phyloP scores from a whole-genome alignment of 164 flowering plant species.

The Vitis rupestris region DNA sequence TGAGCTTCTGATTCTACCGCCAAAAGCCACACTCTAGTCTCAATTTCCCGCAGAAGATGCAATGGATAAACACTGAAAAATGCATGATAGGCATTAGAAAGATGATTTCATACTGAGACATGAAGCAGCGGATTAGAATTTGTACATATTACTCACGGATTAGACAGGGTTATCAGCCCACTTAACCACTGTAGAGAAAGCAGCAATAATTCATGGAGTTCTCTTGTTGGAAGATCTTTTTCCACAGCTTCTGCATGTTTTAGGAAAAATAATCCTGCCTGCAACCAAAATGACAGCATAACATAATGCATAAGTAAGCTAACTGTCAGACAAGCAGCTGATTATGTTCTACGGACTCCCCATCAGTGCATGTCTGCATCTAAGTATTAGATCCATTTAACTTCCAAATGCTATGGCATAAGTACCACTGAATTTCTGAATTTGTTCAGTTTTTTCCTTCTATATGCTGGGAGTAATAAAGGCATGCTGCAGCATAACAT shows the following conservation, averaged over 20 bases:
- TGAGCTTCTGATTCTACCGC: constrained; percentile 98
- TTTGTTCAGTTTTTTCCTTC: too few species aligned
- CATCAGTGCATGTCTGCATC: too few species aligned
- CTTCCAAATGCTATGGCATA: too few species aligned
- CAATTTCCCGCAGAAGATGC: constrained; percentile 95
- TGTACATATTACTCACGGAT: constrained; percentile 58
- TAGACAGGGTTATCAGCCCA: constrained; percentile 73
- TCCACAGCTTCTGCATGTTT: constrained; percentile 96
- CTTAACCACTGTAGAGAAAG: constrained; percentile 97
- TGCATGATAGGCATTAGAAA: constrained; percentile 5
- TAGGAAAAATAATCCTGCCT: constrained; percentile 96
- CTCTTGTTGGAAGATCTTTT: constrained; percentile 84
- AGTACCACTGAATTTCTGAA: too few species aligned
- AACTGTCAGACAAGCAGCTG: neutral
- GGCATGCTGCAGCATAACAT: too few species aligned
- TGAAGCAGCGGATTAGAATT: constrained; percentile 5
- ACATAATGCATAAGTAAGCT: neutral
- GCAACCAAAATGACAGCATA: constrained; percentile 16
- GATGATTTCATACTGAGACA: constrained; percentile 2
- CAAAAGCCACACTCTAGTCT: constrained; percentile 97
- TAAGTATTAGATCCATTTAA: too few species aligned
- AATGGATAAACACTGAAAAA: constrained; percentile 77
- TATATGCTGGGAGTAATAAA: too few species aligned
- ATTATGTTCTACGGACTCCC: too few species aligned
- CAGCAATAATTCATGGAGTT: constrained; percentile 80